phyloP scores from a whole-genome alignment of 495 filamentous ascomycete species.

The Aspergillus indologenus region DNA sequence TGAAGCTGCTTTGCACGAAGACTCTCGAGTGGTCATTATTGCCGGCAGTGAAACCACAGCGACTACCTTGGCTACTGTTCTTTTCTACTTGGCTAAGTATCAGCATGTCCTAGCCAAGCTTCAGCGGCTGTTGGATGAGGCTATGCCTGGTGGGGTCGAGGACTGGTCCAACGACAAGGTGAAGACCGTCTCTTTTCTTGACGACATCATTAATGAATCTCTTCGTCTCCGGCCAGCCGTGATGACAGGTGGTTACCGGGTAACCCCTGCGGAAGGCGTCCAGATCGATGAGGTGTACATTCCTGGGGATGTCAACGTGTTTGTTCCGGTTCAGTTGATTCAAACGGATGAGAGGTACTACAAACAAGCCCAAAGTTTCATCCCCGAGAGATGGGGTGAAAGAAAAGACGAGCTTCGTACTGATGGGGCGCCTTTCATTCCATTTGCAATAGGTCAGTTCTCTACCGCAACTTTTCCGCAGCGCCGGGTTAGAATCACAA shows the following conservation, averaged over 20 bases:
- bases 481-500: background rate
- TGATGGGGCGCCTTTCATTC: slow-evolving; percentile 45
- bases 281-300: slow-evolving; percentile 42
- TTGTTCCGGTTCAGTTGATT: slow-evolving; percentile 35
- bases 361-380: slow-evolving; percentile 36
- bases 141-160: no score
- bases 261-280: slow-evolving; percentile 45
- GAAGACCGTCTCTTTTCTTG: slow-evolving; percentile 33
- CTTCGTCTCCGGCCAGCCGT: slow-evolving; percentile 46
- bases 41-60: no score
- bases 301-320: slow-evolving; percentile 38
- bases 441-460: slow-evolving; percentile 43
- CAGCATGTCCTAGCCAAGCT: no score
- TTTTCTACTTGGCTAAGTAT: no score
- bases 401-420: slow-evolving; percentile 39
- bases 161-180: slow-evolving; percentile 21
- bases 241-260: slow-evolving; percentile 33
- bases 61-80: no score
- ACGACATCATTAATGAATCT: slow-evolving; percentile 50
- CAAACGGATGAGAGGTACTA: slow-evolving; percentile 35
- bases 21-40: no score
- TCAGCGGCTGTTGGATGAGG: no score
- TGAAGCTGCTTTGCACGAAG: no score
- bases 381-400: slow-evolving; percentile 56
- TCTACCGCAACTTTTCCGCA: no score